These are phyloP conservation scores for Sordaria brevicollis DNA, from an alignment of 495 filamentous ascomycete species.

Conservation along the genomic window DNA sequence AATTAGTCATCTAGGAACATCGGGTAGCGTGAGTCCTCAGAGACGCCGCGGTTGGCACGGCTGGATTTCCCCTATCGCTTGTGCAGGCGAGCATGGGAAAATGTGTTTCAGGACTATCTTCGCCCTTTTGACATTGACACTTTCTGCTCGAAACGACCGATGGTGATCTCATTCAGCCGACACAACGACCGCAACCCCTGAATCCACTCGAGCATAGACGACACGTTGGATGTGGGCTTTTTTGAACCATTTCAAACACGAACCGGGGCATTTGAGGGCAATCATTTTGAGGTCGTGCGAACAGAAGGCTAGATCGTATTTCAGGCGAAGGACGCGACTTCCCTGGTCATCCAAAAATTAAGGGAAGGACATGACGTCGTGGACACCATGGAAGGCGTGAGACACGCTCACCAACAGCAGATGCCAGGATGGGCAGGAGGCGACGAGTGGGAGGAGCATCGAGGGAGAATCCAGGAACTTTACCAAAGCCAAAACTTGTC, in stretches of 20 bases:
- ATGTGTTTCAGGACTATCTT: neutral
- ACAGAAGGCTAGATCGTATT: neutral
- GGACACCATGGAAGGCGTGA: neutral
- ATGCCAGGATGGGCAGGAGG: constrained; percentile 8
- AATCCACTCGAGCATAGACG: neutral
- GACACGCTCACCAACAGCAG: neutral
- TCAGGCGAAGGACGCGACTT: neutral
- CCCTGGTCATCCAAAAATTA: neutral
- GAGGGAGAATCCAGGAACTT: constrained; percentile 20
- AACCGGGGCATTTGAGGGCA: neutral
- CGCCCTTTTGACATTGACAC: neutral
- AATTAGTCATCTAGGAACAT: neutral
- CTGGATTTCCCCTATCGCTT: neutral
- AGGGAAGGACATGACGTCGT: neutral
- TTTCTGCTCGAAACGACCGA: neutral
- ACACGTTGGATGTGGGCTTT: neutral
- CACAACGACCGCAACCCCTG: neutral
- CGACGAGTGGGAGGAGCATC: constrained; percentile 12
- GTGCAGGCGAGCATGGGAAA: neutral
- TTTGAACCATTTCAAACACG: neutral
- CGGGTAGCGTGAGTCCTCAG: neutral
- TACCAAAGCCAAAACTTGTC: constrained; percentile 24
- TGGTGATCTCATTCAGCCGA: neutral
- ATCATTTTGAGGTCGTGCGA: neutral
- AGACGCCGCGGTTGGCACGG: neutral